Base-by-base conservation (phyloP, 805 yeast species). In the Saccharomycopsis babjevae region DNA sequence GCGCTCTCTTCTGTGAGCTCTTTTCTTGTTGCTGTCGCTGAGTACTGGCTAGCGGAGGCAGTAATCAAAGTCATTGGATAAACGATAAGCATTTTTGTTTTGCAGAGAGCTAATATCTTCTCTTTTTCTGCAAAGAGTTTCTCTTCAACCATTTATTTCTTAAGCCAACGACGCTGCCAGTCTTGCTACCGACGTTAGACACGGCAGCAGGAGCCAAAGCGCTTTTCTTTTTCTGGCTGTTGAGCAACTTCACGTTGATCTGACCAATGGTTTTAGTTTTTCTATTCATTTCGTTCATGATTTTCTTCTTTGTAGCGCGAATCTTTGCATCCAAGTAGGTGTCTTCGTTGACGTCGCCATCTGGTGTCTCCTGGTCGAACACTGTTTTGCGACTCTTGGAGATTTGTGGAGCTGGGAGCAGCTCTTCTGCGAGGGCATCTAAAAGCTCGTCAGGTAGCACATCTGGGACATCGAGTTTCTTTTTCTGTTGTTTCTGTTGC, bases 61-160 rank as follows among this genome's bases (percentile, higher is more conserved):
- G n/a, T n/a, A n/a, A n/a, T n/a, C n/a, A n/a, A n/a, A n/a, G n/a
- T n/a, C n/a, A n/a, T n/a, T n/a, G 32, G 32, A 28, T 28, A 28
- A 28, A 6, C n/a, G 6, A 28, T 28, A 28, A 28, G 32, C 3
- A 4, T 28, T 28, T 28, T 28, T 28, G 32, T 28, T 6, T 28
- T 28, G 8, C 50, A 18, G 18, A 6, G 20, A 34, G 42, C 36
- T 22, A 58, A 22, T 54, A 59, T 30, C 55, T 50, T 30, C 43
- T 39, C 58, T 57, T 61, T 50, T 59, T 61, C 15, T 42, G 43
- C 16, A 62, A 54, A 18, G 64, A 62, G 28, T 50, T 34, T 54
- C 64, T 28, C 30, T 62, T 59, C 18, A 62, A 20, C 64, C 64
- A 62, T 43, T 59, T 62, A 7, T 52, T 46, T 13, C 61, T 30